A percentile compares a stretch with the other conserved stretches of the same genome.
Conservation (phyloP, 2,329 filamentous ascomycete species). For the Daldinia sp. region DNA sequence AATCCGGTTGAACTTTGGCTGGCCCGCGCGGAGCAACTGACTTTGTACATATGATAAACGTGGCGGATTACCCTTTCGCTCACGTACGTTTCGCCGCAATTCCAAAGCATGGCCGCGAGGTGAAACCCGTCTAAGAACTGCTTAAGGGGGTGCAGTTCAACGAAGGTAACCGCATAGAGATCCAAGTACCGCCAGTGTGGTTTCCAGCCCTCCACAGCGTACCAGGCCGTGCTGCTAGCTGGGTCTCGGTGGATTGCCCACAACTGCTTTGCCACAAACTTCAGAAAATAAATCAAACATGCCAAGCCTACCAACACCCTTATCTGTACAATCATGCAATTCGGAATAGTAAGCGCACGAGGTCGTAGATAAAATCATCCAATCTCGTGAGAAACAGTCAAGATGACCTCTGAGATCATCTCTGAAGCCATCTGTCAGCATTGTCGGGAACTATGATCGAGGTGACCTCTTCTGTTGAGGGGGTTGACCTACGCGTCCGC, state of each 20-base stretch:
- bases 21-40: conserved; percentile 25
- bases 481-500: conserved; percentile 65
- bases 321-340: conserved; percentile 38
- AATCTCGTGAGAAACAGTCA: conserved; percentile 26
- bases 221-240: conserved; percentile 31
- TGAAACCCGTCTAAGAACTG: conserved; percentile 39
- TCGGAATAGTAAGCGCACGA: conserved; percentile 27
- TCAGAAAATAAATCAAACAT: conserved; percentile 37
- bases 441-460: conserved; percentile 39
- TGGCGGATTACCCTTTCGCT: conserved; percentile 20
- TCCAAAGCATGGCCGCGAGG: conserved; percentile 31
- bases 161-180: conserved; percentile 40
- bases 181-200: conserved; percentile 41
- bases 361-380: conserved; percentile 17
- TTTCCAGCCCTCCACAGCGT: conserved; percentile 41
- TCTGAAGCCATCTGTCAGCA: conserved; percentile 44
- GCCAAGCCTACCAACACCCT: conserved; percentile 39
- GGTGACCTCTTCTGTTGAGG: conserved; percentile 47
- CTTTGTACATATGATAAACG: conserved; percentile 36
- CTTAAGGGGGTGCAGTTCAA: conserved; percentile 31
- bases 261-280: conserved; percentile 25
- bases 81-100: conserved; percentile 26
- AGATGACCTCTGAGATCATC: conserved; percentile 39
- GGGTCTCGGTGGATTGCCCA: conserved; percentile 29
- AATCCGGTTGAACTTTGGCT: conserved; percentile 23